Percentiles rank a stretch among this genome's conserved stretches.
Evolutionary conservation across 2,329 filamentous ascomycete genomes (phyloP).

Genomic region (Escovopsis sp.): DNA sequence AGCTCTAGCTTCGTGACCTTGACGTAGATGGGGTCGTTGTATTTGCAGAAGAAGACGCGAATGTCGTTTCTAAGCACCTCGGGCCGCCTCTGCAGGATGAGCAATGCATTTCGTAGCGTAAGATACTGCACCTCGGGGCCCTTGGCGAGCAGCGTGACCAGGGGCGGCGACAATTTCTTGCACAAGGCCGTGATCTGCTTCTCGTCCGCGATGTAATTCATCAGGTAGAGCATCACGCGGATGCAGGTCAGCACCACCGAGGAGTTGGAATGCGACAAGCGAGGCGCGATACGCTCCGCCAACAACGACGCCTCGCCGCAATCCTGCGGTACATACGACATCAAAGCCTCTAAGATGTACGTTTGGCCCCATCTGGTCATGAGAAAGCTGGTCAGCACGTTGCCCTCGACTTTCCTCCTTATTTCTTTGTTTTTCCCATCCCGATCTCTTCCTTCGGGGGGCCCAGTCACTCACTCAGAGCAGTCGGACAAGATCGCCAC

Average conservation of each 20-base stretch:
- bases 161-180: slow-evolving; percentile 82
- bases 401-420: too few species aligned
- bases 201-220: slow-evolving; percentile 95
- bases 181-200: slow-evolving; percentile 78
- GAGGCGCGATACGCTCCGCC: slow-evolving; percentile 87
- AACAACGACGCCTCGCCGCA: slow-evolving; percentile 73
- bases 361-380: slow-evolving; percentile 96
- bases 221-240: slow-evolving; percentile 86
- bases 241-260: slow-evolving; percentile 93
- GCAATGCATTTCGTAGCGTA: slow-evolving; percentile 77
- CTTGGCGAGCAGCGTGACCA: slow-evolving; percentile 90
- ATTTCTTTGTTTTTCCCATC: too few species aligned
- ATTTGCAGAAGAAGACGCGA: slow-evolving; percentile 98
- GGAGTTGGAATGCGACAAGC: slow-evolving; percentile 91
- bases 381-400: neutral
- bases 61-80: slow-evolving; percentile 95
- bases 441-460: too few species aligned
- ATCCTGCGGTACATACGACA: slow-evolving; percentile 94
- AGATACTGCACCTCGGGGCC: slow-evolving; percentile 97
- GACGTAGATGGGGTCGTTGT: slow-evolving; percentile 98
- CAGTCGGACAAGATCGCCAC: slow-evolving; percentile 92
- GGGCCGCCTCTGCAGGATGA: slow-evolving; percentile 83
- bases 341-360: slow-evolving; percentile 92
- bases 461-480: slow-evolving; percentile 59
- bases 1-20: slow-evolving; percentile 97